Conservation (phyloP, 2,329 filamentous ascomycete species). For the Bipolaris victoriae region DNA sequence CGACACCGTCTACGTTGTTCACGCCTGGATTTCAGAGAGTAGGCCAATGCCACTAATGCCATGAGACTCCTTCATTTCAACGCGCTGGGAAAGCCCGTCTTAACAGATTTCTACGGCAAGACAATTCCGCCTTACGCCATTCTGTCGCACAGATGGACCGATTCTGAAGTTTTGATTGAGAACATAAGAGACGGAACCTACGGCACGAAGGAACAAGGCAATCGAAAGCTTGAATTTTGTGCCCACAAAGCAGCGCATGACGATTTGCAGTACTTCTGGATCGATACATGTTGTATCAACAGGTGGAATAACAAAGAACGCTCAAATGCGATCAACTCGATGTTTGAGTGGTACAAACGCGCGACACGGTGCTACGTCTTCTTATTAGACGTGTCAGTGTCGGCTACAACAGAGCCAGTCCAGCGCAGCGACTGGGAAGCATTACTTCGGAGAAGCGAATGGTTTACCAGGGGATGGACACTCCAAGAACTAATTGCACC, state of each 20-base stretch:
- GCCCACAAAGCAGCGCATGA: constrained; percentile 25
- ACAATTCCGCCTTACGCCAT: constrained; percentile 38
- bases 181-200: constrained; percentile 24
- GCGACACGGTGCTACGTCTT: constrained; percentile 28
- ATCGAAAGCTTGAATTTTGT: constrained; percentile 29
- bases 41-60: constrained; percentile 1
- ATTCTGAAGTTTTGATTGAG: constrained; percentile 38
- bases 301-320: too few species aligned
- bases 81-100: constrained; percentile 9
- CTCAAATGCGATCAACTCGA: too few species aligned
- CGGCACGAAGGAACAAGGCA: constrained; percentile 20
- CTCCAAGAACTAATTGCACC: too few species aligned
- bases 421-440: not conserved
- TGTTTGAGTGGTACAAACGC: constrained; percentile 22
- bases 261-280: constrained; percentile 16
- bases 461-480: too few species aligned
- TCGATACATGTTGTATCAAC: too few species aligned
- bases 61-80: constrained; percentile 1
- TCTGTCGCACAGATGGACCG: constrained; percentile 45
- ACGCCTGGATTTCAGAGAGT: not conserved
- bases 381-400: constrained; percentile 3
- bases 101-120: constrained; percentile 23
- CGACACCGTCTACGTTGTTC: not conserved
- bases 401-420: constrained; percentile 1
- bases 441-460: too few species aligned